Evolutionary conservation across 164 flowering plant species (phyloP).

Genomic region (Santalum album): DNA sequence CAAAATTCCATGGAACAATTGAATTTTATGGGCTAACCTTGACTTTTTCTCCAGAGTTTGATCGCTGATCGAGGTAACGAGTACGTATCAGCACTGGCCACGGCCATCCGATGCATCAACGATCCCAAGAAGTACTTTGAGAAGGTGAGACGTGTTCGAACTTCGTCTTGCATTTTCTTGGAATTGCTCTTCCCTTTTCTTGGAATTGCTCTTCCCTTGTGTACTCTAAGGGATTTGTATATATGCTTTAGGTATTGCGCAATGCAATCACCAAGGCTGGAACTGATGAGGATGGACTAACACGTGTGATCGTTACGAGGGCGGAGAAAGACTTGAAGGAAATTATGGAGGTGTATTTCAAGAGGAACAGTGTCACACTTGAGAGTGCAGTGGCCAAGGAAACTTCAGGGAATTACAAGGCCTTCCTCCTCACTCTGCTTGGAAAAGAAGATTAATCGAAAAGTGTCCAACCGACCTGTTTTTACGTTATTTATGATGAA

Average conservation of each 20-base stretch:
- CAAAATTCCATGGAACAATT: background rate
- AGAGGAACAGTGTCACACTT: background rate
- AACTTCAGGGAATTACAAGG: background rate
- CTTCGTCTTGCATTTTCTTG: background rate
- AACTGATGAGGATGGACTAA: background rate
- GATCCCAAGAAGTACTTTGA: slow-evolving; percentile 2
- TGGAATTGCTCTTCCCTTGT: no score
- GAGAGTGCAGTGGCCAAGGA: slow-evolving; percentile 5
- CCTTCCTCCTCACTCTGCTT: background rate
- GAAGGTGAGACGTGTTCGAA: background rate
- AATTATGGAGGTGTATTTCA: slow-evolving; percentile 1
- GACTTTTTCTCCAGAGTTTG: slow-evolving; percentile 1
- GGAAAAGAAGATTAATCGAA: background rate
- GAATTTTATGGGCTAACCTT: background rate
- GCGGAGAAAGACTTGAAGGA: slow-evolving; percentile 3
- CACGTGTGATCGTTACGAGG: slow-evolving; percentile 3
- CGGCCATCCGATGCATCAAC: background rate
- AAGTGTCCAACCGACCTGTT: no score
- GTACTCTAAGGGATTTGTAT: background rate
- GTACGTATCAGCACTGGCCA: background rate
- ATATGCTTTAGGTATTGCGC: background rate
- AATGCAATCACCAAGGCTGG: background rate
- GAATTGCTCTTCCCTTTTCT: no score
- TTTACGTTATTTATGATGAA: no score
- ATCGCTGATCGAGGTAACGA: background rate